These are phyloP conservation scores for Jatropha curcas DNA, from an alignment of 345 rosid genomes.

Conservation along the genomic window DNA sequence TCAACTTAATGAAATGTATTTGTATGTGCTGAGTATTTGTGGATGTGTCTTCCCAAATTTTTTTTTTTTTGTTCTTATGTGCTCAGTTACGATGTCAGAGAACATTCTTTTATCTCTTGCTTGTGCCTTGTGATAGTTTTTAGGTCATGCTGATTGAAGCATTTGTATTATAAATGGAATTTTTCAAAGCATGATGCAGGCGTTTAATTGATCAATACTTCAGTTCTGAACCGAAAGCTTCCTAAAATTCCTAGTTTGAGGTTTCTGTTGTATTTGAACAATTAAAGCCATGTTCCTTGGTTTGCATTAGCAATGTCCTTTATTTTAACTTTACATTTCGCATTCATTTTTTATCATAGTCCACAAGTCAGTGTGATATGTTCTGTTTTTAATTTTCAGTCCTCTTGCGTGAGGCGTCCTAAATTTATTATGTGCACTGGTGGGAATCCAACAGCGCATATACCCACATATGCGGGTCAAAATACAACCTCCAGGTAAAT, in stretches of 20 bases:
- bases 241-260: neutral
- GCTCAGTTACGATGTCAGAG: neutral
- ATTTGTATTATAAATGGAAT: neutral
- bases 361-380: conserved; percentile 5
- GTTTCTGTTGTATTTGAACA: neutral
- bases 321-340: conserved; percentile 13
- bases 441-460: conserved; percentile 63
- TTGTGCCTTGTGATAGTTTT: neutral
- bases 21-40: neutral
- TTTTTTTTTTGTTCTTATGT: neutral
- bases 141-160: neutral
- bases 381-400: conserved; percentile 43
- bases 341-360: neutral
- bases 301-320: neutral
- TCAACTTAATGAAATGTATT: neutral
- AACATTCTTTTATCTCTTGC: neutral
- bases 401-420: conserved; percentile 76
- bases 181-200: neutral
- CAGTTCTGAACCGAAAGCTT: neutral
- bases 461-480: conserved; percentile 68
- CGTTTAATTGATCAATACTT: neutral
- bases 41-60: neutral
- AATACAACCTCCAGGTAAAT: conserved; percentile 65
- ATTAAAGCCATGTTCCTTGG: neutral
- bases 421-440: conserved; percentile 91